phyloP scores from a whole-genome alignment of 1,284 basidiomycete species.

The Ustilago trichophora region DNA sequence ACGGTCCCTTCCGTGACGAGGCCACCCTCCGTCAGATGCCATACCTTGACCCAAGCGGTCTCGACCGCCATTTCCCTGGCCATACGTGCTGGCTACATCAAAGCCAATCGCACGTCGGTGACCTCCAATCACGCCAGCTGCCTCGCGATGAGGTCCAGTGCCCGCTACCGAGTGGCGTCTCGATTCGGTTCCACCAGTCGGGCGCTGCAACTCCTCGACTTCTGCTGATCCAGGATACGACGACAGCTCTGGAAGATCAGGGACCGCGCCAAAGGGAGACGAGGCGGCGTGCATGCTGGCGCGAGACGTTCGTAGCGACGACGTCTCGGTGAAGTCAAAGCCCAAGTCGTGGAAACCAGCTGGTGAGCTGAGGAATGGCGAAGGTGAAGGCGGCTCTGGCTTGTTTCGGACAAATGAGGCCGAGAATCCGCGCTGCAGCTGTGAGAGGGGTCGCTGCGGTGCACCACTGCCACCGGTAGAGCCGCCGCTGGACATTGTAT shows the following conservation, averaged over 20 bases:
- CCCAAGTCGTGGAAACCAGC: conserved; percentile 26
- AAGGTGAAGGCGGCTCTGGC: conserved; percentile 19
- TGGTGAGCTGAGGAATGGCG: conserved; percentile 39
- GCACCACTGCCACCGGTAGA: conserved; percentile 1
- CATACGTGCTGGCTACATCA: conserved; percentile 16
- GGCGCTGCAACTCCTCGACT: not conserved
- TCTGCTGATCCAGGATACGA: conserved; percentile 14
- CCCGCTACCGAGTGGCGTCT: conserved; percentile 52
- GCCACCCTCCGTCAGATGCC: conserved; percentile 8
- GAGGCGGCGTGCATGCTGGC: conserved; percentile 12
- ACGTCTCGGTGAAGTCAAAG: conserved; percentile 19
- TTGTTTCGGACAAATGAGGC: conserved; percentile 28
- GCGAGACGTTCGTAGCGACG: conserved; percentile 16
- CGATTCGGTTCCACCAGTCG: conserved; percentile 41
- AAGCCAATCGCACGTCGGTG: conserved; percentile 56
- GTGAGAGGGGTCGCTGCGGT: conserved; percentile 19
- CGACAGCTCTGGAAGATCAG: conserved; percentile 29
- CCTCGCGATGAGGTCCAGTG: conserved; percentile 8
- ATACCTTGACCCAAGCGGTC: not conserved
- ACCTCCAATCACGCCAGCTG: conserved; percentile 36
- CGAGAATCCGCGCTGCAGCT: conserved; percentile 39
- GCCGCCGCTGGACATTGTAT: conserved; percentile 4
- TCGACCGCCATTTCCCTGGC: not conserved
- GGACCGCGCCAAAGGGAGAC: conserved; percentile 26
- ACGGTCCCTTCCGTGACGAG: conserved; percentile 27